Evolutionary conservation across 2,329 filamentous ascomycete species (phyloP).

Genomic region (Monosporascus sp.): DNA sequence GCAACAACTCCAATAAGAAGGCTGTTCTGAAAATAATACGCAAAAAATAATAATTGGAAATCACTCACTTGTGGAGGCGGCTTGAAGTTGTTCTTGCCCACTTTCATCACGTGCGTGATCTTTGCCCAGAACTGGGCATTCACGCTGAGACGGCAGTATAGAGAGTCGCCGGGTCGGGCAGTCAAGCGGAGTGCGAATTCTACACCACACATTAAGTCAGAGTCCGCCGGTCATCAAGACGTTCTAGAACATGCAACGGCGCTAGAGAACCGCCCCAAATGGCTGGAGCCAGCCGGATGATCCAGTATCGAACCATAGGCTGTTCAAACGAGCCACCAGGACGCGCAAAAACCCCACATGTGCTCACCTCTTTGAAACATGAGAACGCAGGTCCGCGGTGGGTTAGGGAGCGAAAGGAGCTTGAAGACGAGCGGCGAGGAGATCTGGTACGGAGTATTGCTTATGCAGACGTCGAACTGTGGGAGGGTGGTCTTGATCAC

Average conservation of each 20-base stretch:
- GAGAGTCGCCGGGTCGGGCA: slow-evolving; percentile 77
- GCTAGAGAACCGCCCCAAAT: too few species aligned
- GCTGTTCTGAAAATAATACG: too few species aligned
- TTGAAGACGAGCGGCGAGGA: slow-evolving; percentile 89
- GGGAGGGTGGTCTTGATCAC: slow-evolving; percentile 78
- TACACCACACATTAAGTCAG: slow-evolving; percentile 25
- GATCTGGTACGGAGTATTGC: slow-evolving; percentile 71
- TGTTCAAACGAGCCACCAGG: too few species aligned
- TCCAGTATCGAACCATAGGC: too few species aligned
- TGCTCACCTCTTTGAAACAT: slow-evolving; percentile 74
- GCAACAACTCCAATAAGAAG: too few species aligned
- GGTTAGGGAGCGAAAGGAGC: slow-evolving; percentile 73
- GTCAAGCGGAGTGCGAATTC: slow-evolving; percentile 91
- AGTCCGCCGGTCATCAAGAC: neutral
- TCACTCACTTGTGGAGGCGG: slow-evolving; percentile 59
- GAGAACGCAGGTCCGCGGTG: slow-evolving; percentile 79
- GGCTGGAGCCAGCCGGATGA: too few species aligned
- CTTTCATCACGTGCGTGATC: slow-evolving; percentile 66
- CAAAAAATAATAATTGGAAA: neutral
- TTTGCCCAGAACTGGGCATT: slow-evolving; percentile 89
- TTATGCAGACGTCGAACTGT: slow-evolving; percentile 75
- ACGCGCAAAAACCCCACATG: too few species aligned
- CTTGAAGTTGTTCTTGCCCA: slow-evolving; percentile 93
- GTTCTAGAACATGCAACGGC: too few species aligned
- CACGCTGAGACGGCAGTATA: slow-evolving; percentile 86